These are phyloP conservation scores for Tillandsia leiboldiana DNA, from an alignment of 176 grass and related monocot species.

Conservation along the genomic window DNA sequence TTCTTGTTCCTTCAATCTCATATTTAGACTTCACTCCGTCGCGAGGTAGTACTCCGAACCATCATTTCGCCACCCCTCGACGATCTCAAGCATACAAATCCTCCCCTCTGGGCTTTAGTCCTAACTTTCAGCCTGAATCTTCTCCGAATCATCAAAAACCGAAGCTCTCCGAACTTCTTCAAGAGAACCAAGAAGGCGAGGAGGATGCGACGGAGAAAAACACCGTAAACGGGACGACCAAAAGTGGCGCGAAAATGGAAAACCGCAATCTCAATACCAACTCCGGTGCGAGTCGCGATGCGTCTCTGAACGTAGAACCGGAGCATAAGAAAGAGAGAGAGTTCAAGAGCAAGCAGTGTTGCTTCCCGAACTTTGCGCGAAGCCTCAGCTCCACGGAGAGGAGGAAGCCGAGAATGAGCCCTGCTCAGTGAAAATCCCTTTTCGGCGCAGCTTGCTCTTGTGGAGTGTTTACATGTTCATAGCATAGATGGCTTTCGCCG, in stretches of 20 bases:
- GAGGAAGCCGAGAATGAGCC: slow-evolving; percentile 21
- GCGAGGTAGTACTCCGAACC: slow-evolving; percentile 38
- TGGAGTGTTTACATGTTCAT: background rate
- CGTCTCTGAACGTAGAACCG: background rate
- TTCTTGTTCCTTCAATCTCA: too few relatives aligned
- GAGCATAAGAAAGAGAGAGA: slow-evolving; percentile 12
- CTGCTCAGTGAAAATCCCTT: slow-evolving; percentile 6
- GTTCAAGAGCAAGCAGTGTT: slow-evolving; percentile 22
- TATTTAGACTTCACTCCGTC: slow-evolving; percentile 44
- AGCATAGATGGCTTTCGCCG: background rate
- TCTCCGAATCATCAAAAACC: slow-evolving; percentile 25
- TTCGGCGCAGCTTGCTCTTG: background rate
- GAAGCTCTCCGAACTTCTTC: slow-evolving; percentile 51
- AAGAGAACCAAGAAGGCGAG: slow-evolving; percentile 44
- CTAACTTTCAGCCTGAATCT: background rate
- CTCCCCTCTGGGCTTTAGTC: background rate
- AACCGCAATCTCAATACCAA: background rate
- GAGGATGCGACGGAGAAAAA: background rate
- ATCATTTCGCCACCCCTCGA: slow-evolving; percentile 8
- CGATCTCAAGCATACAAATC: slow-evolving; percentile 1
- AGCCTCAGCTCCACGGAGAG: slow-evolving; percentile 24
- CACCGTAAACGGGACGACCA: background rate
- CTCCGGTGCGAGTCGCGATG: background rate
- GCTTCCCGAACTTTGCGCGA: slow-evolving; percentile 33
- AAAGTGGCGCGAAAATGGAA: slow-evolving; percentile 21